phyloP scores from a whole-genome alignment of 768 basidiomycete species.

The Suillus discolor region DNA sequence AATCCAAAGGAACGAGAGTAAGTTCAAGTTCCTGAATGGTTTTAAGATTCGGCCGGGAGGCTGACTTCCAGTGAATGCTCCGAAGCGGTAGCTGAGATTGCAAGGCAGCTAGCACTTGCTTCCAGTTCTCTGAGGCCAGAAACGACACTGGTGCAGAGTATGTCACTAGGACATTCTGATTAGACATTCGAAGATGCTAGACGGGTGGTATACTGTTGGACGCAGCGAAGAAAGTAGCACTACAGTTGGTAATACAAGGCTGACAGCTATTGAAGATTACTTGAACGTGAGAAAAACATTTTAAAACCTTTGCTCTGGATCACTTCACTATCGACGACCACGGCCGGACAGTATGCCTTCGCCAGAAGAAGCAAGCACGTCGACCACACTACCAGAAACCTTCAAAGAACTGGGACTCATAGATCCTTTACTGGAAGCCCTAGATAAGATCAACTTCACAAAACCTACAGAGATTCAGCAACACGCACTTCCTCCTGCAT shows the following conservation, averaged over 20 bases:
- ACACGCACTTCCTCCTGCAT: constrained; percentile 81
- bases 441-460: constrained; percentile 80
- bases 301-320: constrained; percentile 1
- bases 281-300: constrained; percentile 14
- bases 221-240: background rate
- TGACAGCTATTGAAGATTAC: no score
- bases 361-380: constrained; percentile 62
- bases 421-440: constrained; percentile 83
- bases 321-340: background rate
- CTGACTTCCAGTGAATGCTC: constrained; percentile 91
- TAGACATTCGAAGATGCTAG: constrained; percentile 30
- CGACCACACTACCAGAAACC: constrained; percentile 43
- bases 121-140: constrained; percentile 73
- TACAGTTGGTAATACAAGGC: background rate
- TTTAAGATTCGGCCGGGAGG: constrained; percentile 67
- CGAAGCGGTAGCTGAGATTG: constrained; percentile 79
- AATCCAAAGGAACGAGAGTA: constrained; percentile 67
- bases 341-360: constrained; percentile 49
- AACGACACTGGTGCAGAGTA: constrained; percentile 66
- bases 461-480: constrained; percentile 90
- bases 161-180: constrained; percentile 63
- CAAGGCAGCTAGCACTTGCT: constrained; percentile 64
- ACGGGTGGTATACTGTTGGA: background rate
- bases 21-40: constrained; percentile 92
- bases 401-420: constrained; percentile 90